These are phyloP conservation scores for Pistacia integerrima DNA, from an alignment of 345 rosid genomes.

Conservation along the genomic window DNA sequence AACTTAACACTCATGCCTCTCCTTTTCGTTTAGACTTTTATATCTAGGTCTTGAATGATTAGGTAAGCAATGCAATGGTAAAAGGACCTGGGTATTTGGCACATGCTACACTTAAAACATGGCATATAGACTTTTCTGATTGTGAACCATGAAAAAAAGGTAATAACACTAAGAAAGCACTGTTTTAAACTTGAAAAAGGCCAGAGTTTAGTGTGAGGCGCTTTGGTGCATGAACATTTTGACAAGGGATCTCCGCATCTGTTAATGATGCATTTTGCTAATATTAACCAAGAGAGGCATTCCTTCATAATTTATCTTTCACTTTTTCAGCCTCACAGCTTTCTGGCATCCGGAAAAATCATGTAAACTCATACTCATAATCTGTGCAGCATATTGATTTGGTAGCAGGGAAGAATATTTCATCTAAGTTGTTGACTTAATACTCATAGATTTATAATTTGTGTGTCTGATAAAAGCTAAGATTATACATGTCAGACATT, in stretches of 20 bases:
- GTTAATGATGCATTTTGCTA: not conserved
- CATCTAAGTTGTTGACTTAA: not conserved
- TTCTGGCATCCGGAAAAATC: not conserved
- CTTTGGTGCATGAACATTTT: not conserved
- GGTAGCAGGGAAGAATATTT: not conserved
- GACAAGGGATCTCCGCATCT: not conserved
- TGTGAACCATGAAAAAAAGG: not conserved
- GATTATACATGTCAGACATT: too few relatives aligned
- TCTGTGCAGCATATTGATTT: not conserved
- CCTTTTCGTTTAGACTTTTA: not conserved
- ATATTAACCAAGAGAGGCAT: not conserved
- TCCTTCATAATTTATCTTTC: not conserved
- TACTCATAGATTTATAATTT: not conserved
- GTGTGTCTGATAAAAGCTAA: too few relatives aligned
- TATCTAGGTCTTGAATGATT: not conserved
- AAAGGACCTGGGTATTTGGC: not conserved
- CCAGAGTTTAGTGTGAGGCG: not conserved
- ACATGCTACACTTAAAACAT: not conserved
- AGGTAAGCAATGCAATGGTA: not conserved
- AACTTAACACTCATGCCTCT: not conserved
- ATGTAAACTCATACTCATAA: not conserved
- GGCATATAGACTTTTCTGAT: not conserved
- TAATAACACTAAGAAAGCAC: not conserved
- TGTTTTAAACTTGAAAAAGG: not conserved
- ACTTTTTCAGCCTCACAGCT: not conserved